Evolutionary conservation across 345 rosid genomes (phyloP).

Genomic region (Carallia pectinifolia): DNA sequence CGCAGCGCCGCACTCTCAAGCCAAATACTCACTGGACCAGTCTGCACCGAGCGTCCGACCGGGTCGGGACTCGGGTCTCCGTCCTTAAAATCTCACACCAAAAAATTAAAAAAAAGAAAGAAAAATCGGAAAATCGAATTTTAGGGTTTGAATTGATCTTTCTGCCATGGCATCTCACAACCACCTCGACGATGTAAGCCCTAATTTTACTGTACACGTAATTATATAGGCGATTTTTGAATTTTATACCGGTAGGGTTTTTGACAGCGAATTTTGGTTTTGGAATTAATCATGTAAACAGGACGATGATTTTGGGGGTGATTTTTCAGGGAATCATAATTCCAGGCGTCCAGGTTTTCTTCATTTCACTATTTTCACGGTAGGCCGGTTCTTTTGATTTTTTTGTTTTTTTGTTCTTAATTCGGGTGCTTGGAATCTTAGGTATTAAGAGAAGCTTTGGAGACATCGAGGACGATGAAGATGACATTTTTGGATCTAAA

Average conservation of each 20-base stretch:
- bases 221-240: not conserved
- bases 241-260: not conserved
- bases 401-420: constrained; percentile 6
- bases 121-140: not conserved
- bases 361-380: not conserved
- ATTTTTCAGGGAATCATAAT: constrained; percentile 50
- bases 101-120: too few species aligned
- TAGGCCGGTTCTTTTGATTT: not conserved
- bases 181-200: constrained; percentile 60
- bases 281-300: constrained; percentile 5
- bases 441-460: constrained; percentile 78
- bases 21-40: too few species aligned
- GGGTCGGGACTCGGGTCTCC: too few species aligned
- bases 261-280: not conserved
- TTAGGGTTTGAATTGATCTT: not conserved
- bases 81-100: too few species aligned
- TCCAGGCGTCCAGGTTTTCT: constrained; percentile 54
- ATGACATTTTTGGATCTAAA: constrained; percentile 77
- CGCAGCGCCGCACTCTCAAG: too few species aligned
- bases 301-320: constrained; percentile 96
- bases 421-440: constrained; percentile 9
- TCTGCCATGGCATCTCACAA: constrained; percentile 45
- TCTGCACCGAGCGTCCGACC: too few species aligned
- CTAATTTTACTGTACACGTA: not conserved
- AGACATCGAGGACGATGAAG: constrained; percentile 91